These are phyloP conservation scores for Oryza rufipogon DNA, from an alignment of 176 grass and related monocot species.

Conservation along the genomic window DNA sequence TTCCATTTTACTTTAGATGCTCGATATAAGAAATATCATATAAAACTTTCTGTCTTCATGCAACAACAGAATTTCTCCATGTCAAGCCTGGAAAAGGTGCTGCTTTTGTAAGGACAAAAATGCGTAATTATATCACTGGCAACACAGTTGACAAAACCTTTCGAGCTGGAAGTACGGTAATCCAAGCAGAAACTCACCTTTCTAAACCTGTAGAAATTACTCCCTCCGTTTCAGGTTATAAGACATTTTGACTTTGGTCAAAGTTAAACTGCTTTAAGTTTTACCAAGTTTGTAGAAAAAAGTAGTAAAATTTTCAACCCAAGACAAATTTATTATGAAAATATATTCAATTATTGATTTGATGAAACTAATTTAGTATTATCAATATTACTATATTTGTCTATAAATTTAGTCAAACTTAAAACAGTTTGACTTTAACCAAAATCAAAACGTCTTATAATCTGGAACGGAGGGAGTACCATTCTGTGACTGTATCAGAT, in stretches of 20 bases:
- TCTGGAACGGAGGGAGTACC: neutral
- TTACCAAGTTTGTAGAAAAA: too few species aligned
- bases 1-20: neutral
- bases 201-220: neutral
- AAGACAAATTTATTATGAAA: too few species aligned
- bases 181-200: conserved; percentile 35
- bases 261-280: too few species aligned
- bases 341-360: too few species aligned
- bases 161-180: conserved; percentile 98
- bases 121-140: conserved; percentile 84
- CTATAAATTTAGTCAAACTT: too few species aligned
- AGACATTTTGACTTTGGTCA: too few species aligned
- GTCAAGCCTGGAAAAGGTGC: conserved; percentile 99
- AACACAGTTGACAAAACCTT: conserved; percentile 99
- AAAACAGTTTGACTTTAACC: too few species aligned
- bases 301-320: too few species aligned
- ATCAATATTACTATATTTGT: too few species aligned
- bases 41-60: conserved; percentile 5
- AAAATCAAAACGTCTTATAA: too few species aligned
- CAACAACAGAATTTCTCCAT: conserved; percentile 85
- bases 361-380: too few species aligned
- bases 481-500: neutral
- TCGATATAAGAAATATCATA: neutral
- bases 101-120: conserved; percentile 93
- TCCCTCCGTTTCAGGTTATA: too few species aligned